Base-by-base conservation (phyloP, 2,329 filamentous ascomycete genomes). In the Dissoconium aciculare region DNA sequence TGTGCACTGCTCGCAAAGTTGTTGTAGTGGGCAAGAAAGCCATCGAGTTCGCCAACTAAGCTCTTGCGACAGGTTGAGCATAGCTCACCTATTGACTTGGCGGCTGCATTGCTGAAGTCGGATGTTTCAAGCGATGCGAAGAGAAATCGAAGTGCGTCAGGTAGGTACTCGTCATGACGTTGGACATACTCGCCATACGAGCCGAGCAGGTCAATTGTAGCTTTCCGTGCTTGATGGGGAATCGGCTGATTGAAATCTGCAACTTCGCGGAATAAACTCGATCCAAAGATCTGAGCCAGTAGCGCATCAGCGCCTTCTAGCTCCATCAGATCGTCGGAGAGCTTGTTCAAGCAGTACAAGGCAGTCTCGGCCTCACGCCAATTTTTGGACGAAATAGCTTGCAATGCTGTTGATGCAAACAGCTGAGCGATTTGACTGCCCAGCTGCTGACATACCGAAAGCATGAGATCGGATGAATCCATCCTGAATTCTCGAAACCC, bases 171-270 rank as follows among this genome's bases (percentile, higher is more conserved):
- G 2, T 72, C 61, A 46, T 81, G 72, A 13, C 73, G 67, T 44
- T 79, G 69, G 51, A 91, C 87, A 54, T 81, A 89, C 32, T 75
- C 70, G 4, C 78, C 72, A 47, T 82, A 84, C 15, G 71, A 66
- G 41, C 79, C 78, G 24, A 87, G 72, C 24, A 81, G 56, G 27
- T 69, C 67, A 16, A 87, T 66, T 19, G 75, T 75, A 0, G 77
- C 77, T 44, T 80, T 72, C 29, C 72, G 67, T 11, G 74, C 67
- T 31, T 74, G 66, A 3, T 69, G 56, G 1, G 76, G 75, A 8
- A 83, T 64, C 3, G 60, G 54, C 3, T 57, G 32, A 14, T 44
- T 50, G 26, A 51, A 54, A 53, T 37, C 65, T 51, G 30, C 62
- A 49, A 55, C 67, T 49, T 50, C 62, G 46, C 38, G 74, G 57